Base-by-base conservation (phyloP, 352 stramenopile genomes). In the Albugo candida region DNA sequence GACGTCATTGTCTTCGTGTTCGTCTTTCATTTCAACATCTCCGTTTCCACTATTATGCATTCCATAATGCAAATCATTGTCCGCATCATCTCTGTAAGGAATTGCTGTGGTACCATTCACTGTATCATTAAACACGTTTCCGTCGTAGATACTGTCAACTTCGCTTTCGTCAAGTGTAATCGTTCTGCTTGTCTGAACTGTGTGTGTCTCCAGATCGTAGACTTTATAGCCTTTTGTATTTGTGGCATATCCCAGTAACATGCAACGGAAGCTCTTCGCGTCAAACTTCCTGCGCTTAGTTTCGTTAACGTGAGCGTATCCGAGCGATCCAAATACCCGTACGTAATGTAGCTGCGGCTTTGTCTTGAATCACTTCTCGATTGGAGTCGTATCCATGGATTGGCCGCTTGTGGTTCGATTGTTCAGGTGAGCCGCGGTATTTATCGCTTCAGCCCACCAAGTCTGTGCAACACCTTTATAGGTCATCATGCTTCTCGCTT, bases 381-480 rank as follows among this genome's bases (percentile, higher is more conserved):
- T 58, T 24, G 61, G 51, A n/a, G 55, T 64, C 6, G 12, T 37
- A 4, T 21, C 24, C 20, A 35, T 35, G 2, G 37, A 10, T 20
- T 2, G 1, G 2, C 19, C 17, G 11, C 24, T 45, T 8, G 49
- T 4, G 5, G 53, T 45, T 6, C 50, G 37, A 39, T 64, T 66
- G 16, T 60, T 46, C 2, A 65, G 16, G 21, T 65, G 64, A 2
- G 63, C 44, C 0, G 54, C 51, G 3, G 51, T 67, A 41, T 53
- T 57, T 19, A 61, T 14, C 11, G 42, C 55, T 16, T 51, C 55
- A 17, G n/a, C 50, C 55, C 55, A 55, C 50, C 55, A 52, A 17
- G 41, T 20, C 44, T 49, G 40, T 41, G 47, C 38, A 11, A 54
- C 10, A 10, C 50, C 18, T 11, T 41, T 36, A 39, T 56, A 24